Base-by-base conservation (phyloP, 148 eudicot genomes). In the Fagopyrum tataricum region DNA sequence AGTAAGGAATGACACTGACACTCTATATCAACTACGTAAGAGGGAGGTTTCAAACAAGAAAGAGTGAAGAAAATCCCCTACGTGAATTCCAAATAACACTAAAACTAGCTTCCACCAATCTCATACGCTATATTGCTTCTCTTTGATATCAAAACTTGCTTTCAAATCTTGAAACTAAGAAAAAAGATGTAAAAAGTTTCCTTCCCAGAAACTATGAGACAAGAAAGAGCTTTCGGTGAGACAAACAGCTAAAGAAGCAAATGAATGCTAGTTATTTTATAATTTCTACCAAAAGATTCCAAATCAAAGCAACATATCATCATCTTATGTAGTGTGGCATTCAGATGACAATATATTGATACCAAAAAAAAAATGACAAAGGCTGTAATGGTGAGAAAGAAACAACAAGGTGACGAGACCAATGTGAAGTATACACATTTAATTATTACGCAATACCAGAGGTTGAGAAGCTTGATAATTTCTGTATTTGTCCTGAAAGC, bases 381-480 rank as follows among this genome's bases (percentile, higher is more conserved):
- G 44, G 14, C 43, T 31, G 20, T 18, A 15, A 64, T n/a, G 15
- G 69, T 26, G 6, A 31, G 37, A n/a, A 64, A 64, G 69, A 42
- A 64, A 64, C 69, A 43, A 64, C 43, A 39, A 64, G 37, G 37
- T 31, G 37, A 31, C 37, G 37, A 31, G 69, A 64, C 43, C 69
- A 64, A 64, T 5, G 43, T 39, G 44, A 14, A 64, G 43, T 64
- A 6, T 7, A 26, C 67, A 26, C 26, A 61, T 61, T 23, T 1
- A 61, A 24, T 23, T 24, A 21, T 56, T 56, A 26, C 21, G 64
- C 67, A 73, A 74, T 51, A 67, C 98, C 89, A 78, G 75, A 42
- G 98, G 96, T 74, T 85, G 78, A 48, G 94, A 84, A 66, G 82
- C 87, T 75, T 78, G 86, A 67, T 77, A 81, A 77, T 87, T 91